phyloP scores from a whole-genome alignment of 768 basidiomycete genomes.

The Strobilomyces dryophilus region DNA sequence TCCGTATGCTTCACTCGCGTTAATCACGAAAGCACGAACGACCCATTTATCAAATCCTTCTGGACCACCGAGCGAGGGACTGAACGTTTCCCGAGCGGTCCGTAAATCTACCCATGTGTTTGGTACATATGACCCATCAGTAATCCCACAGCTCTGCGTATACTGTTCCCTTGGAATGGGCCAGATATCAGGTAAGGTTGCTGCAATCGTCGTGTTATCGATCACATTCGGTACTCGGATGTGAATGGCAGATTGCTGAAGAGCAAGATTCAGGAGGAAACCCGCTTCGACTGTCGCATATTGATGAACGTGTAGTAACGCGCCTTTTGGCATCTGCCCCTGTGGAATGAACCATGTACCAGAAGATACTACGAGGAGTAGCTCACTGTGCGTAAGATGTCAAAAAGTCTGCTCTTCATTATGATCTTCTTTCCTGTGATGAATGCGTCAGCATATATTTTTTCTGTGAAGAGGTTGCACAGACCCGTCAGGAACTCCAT shows the following conservation, averaged over 20 bases:
- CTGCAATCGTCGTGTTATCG: constrained; percentile 20
- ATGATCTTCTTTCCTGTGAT: background rate
- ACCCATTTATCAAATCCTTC: constrained; percentile 43
- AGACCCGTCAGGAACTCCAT: constrained; percentile 75
- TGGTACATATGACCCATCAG: constrained; percentile 25
- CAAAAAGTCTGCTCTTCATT: constrained; percentile 33
- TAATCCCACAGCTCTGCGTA: constrained; percentile 23
- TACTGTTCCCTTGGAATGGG: constrained; percentile 28
- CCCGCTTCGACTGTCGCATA: constrained; percentile 38
- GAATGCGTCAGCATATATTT: background rate
- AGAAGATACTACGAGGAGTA: background rate
- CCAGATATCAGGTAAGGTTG: constrained; percentile 33
- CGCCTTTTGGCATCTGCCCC: constrained; percentile 47
- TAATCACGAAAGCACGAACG: constrained; percentile 34
- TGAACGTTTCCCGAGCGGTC: constrained; percentile 34
- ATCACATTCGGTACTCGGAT: constrained; percentile 28
- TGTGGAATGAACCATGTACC: background rate
- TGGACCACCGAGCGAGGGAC: constrained; percentile 33
- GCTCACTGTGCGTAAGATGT: constrained; percentile 35
- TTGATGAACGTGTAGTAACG: constrained; percentile 41
- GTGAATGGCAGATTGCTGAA: constrained; percentile 38
- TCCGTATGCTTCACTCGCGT: constrained; percentile 41
- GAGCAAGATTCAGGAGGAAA: constrained; percentile 34
- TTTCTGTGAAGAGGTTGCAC: constrained; percentile 40
- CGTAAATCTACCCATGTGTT: constrained; percentile 34